A percentile compares a stretch with the other conserved stretches of the same genome.
These are phyloP conservation scores for Leptosphaerulina australis DNA, from an alignment of 2,329 filamentous ascomycete species.

Conservation along the genomic window DNA sequence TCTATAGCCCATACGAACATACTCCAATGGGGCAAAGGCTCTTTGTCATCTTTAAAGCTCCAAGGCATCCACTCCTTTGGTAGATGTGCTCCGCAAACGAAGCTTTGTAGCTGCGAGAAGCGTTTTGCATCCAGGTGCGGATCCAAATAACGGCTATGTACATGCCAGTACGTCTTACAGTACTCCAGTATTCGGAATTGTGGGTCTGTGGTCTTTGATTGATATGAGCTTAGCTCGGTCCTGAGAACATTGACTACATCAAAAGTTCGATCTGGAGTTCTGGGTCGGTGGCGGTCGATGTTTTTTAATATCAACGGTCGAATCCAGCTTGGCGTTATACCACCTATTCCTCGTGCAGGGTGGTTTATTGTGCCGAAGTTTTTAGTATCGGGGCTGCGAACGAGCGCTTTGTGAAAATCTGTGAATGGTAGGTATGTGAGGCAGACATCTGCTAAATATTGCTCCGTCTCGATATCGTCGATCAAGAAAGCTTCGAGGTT, in stretches of 20 bases:
- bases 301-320: conserved; percentile 14
- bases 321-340: conserved; percentile 10
- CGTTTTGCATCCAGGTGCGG: too few relatives aligned
- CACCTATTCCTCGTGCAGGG: conserved; percentile 5
- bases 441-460: conserved; percentile 25
- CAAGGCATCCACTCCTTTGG: conserved; percentile 26
- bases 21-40: conserved; percentile 22
- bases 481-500: too few relatives aligned
- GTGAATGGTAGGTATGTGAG: conserved; percentile 27
- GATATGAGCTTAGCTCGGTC: conserved; percentile 19
- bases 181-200: conserved; percentile 23
- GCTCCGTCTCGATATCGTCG: conserved; percentile 20
- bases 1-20: conserved; percentile 27
- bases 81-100: conserved; percentile 18
- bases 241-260: conserved; percentile 20
- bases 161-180: conserved; percentile 25
- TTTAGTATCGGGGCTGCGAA: conserved; percentile 23
- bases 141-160: conserved; percentile 19
- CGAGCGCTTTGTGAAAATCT: conserved; percentile 26
- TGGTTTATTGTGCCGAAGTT: conserved; percentile 11
- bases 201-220: conserved; percentile 19
- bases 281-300: conserved; percentile 14
- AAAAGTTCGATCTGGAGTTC: conserved; percentile 13
- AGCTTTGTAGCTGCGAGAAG: conserved; percentile 15
- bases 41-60: conserved; percentile 15